Conservation (phyloP, 169 alveolate species). For the Eimeria acervulina region DNA sequence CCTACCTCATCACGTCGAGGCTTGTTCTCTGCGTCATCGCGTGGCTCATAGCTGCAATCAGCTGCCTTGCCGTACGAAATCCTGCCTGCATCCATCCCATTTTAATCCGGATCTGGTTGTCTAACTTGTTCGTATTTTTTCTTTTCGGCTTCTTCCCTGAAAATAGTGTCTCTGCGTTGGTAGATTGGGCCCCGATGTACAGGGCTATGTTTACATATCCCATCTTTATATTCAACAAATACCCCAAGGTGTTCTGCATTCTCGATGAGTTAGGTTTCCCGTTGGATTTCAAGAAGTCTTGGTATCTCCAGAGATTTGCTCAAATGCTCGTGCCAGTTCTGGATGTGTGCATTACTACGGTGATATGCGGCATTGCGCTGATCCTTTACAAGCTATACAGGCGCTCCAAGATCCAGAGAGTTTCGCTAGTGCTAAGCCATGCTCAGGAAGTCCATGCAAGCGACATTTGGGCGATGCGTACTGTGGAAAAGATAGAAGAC, state of each 20-base stretch:
- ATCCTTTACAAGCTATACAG: slow-evolving; percentile 61
- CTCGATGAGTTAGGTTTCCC: slow-evolving; percentile 56
- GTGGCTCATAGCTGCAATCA: slow-evolving; percentile 76
- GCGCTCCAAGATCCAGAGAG: slow-evolving; percentile 62
- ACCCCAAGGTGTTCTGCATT: slow-evolving; percentile 78
- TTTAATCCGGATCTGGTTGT: slow-evolving; percentile 82
- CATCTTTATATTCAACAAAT: slow-evolving; percentile 36
- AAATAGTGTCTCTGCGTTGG: slow-evolving; percentile 70
- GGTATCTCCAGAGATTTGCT: slow-evolving; percentile 81
- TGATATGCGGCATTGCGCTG: slow-evolving; percentile 53
- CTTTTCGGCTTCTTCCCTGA: slow-evolving; percentile 82
- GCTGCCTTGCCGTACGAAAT: slow-evolving; percentile 72
- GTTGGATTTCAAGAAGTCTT: slow-evolving; percentile 36
- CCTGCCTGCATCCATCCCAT: slow-evolving; percentile 80
- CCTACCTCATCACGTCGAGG: slow-evolving; percentile 46
- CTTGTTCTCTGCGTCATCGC: slow-evolving; percentile 75
- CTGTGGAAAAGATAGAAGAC: slow-evolving; percentile 67
- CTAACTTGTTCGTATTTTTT: slow-evolving; percentile 67
- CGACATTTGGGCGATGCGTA: slow-evolving; percentile 77
- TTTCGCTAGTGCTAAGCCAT: slow-evolving; percentile 58
- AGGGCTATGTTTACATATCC: slow-evolving; percentile 75
- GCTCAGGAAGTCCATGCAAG: slow-evolving; percentile 83
- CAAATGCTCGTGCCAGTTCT: slow-evolving; percentile 82
- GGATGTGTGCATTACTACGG: slow-evolving; percentile 68
- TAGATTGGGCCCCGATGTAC: slow-evolving; percentile 73